Percentiles rank a stretch among this genome's conserved stretches.
Evolutionary conservation across 1,284 basidiomycete species (phyloP).

Genomic region (Clitocybe nebularis): DNA sequence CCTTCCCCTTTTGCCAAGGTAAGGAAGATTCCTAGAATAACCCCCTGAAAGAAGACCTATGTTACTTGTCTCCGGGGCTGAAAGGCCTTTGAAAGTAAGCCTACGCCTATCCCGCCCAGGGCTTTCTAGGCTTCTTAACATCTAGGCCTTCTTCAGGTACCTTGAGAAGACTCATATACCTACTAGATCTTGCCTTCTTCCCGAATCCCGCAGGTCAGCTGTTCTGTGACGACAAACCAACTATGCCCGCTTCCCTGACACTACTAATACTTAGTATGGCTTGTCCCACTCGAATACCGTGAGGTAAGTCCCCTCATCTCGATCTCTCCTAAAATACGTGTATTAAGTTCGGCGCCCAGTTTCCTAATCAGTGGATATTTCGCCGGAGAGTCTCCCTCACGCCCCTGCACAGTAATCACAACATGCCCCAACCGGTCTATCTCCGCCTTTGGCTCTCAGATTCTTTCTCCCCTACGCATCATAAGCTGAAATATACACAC

Average conservation of each 20-base stretch:
- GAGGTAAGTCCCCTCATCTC: slow-evolving; percentile 2
- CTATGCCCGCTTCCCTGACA: slow-evolving; percentile 6
- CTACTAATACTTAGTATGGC: not conserved
- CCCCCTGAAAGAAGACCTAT: slow-evolving; percentile 13
- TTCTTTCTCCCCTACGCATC: too few relatives aligned
- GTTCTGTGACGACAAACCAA: slow-evolving; percentile 4
- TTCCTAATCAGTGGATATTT: slow-evolving; percentile 11
- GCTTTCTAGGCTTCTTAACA: too few relatives aligned
- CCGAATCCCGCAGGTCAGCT: not conserved
- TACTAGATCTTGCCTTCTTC: not conserved
- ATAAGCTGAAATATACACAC: too few relatives aligned
- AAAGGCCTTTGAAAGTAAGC: too few relatives aligned
- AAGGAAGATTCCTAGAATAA: slow-evolving; percentile 4
- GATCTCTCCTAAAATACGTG: not conserved
- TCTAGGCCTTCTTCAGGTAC: slow-evolving; percentile 11
- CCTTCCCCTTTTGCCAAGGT: slow-evolving; percentile 3
- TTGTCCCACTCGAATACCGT: slow-evolving; percentile 9
- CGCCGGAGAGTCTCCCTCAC: slow-evolving; percentile 4
- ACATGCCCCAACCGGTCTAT: slow-evolving; percentile 9
- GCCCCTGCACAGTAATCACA: slow-evolving; percentile 13
- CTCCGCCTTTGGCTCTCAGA: slow-evolving; percentile 10
- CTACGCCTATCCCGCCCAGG: too few relatives aligned
- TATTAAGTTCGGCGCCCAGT: slow-evolving; percentile 7
- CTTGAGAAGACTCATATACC: not conserved
- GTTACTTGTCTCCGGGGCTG: slow-evolving; percentile 9